Conservation (phyloP, 2,329 filamentous ascomycete species). For the Clarireedia paspali region DNA sequence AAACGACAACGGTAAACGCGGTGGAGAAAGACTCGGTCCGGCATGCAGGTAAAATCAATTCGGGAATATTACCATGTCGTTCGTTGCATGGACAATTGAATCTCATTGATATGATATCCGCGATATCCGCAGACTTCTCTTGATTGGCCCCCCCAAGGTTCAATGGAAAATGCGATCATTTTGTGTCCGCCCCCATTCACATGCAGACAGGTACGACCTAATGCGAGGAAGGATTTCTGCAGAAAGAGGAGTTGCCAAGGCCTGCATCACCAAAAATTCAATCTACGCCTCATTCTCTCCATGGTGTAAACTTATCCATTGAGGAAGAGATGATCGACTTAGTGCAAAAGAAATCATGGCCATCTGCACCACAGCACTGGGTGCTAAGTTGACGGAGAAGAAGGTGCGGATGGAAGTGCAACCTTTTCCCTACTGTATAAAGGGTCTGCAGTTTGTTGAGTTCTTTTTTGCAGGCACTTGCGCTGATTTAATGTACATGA, state of each 20-base stretch:
- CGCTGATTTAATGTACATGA: background rate
- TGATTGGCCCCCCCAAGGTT: background rate
- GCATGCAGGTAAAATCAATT: slow-evolving; percentile 7
- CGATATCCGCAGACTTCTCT: background rate
- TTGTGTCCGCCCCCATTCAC: background rate
- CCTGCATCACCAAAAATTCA: background rate
- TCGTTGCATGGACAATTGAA: slow-evolving; percentile 2
- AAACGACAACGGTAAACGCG: background rate
- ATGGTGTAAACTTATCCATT: too few relatives aligned
- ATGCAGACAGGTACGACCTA: too few relatives aligned
- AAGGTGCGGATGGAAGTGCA: background rate
- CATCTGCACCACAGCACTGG: too few relatives aligned
- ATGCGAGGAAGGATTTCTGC: background rate
- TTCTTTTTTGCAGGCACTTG: background rate
- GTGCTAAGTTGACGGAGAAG: too few relatives aligned
- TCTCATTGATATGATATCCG: background rate
- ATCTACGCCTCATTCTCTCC: background rate
- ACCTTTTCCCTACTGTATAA: background rate
- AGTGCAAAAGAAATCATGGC: too few relatives aligned
- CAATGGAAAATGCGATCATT: background rate
- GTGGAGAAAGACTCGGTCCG: slow-evolving; percentile 6
- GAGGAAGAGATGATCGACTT: too few relatives aligned
- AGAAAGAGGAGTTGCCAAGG: background rate
- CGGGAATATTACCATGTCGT: slow-evolving; percentile 7
- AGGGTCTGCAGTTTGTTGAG: background rate